Base-by-base conservation (phyloP, 352 stramenopile genomes). In the Phytophthora multivora region DNA sequence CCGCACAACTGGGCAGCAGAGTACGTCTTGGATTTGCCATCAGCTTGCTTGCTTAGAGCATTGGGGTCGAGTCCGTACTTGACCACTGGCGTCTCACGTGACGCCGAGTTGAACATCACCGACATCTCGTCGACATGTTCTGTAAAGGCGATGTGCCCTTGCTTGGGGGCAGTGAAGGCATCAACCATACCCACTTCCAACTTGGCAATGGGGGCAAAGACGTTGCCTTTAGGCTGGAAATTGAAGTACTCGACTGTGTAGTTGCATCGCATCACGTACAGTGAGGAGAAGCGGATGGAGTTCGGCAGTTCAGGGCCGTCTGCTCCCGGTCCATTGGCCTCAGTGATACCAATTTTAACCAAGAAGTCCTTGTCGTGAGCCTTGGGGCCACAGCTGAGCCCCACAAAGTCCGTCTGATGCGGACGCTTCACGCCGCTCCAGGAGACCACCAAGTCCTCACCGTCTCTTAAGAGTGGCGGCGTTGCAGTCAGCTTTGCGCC, bases 201-300 rank as follows among this genome's bases (percentile, higher is more conserved):
- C 33, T 73, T 69, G 21, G 70, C 79, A 33, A 90, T 41, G 7
- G 48, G 56, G 7, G 40, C 49, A 39, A 75, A 86, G 43, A 75
- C 60, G 50, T 73, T 80, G 40, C 56, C 58, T 59, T 71, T 69
- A 19, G 77, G 41, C 51, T 77, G 60, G 48, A 80, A 89, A 54
- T 87, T 80, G 43, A 84, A 81, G 53, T 90, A 92, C 47, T 75
- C 55, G 36, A 85, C 75, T 6, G 57, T 72, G 57, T 90, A 92
- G 47, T 83, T 80, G 72, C 83, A 90, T 21, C 80, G 79, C 74
- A 92, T 85, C 83, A 92, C 90, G 46, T 79, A 82, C n/a, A 92
- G 70, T 47, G 70, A 74, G 31, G 75, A 71, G 57, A 92, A 90
- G 25, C 81, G 80, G 31, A 89, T 74, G 5, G 77, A 82, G 36